Base-by-base conservation (phyloP, 306 rosid species). In the Inga oerstediana region DNA sequence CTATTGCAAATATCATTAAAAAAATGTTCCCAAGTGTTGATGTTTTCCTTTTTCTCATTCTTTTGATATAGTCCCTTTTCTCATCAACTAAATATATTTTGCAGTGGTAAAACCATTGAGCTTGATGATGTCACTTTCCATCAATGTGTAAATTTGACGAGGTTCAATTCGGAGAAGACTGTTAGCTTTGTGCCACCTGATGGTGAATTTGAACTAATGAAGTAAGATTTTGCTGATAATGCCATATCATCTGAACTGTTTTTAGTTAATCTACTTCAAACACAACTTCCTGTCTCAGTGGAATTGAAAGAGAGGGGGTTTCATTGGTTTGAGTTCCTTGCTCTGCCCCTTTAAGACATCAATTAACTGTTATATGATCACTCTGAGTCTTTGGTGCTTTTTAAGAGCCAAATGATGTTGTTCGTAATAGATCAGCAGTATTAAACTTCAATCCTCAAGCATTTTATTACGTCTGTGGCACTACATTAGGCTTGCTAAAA, bases 181-280 rank as follows among this genome's bases (percentile, higher is more conserved):
- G 98, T 94, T 80, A 94, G 98, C 88, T 94, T 94, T 77, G 98
- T 94, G 89, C 98, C 98, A 59, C 98, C 98, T 16, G 98, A 94
- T 68, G 98, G 98, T 81, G 98, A 94, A 92, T 94, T 94, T 87
- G 98, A 92, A 69, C 90, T 91, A 86, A 94, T 94, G 98, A 94
- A 92, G 98, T 94, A 90, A 80, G 94, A 59, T 86, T 48, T 39
- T 39, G 27, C 51, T 82, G 22, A 51, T 43, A 76, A 52, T 77
- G 67, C 17, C 43, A 30, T 83, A 56, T 27, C 34, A 10, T 46
- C 67, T 19, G 19, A 8, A 81, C 49, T 22, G 37, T 10, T 85
- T 49, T 62, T 71, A 48, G 68, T 72, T 5, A 81, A 81, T 78
- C 69, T 8, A 74, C 82, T 44, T 49, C 72, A 76, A 80, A 15